Evolutionary conservation across 495 filamentous ascomycete genomes (phyloP), one percentile per base, ranked within the genome.

Genomic region (Penicillium turbatum): DNA sequence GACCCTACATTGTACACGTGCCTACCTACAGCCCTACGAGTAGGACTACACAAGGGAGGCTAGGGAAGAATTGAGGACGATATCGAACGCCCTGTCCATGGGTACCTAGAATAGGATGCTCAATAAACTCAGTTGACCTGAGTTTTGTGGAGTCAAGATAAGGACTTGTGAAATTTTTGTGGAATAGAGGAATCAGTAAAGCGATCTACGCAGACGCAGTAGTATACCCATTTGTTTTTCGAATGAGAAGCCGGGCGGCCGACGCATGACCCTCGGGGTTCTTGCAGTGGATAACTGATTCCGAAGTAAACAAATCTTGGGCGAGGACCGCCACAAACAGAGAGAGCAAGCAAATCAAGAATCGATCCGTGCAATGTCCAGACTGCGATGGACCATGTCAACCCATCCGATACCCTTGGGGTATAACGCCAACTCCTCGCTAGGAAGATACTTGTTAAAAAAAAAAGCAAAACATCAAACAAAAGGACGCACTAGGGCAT

Each of bases 31-130:
- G n/a, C n/a, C n/a, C n/a, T n/a, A n/a, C n/a, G n/a, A n/a, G n/a
- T n/a, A n/a, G n/a, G n/a, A n/a, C n/a, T n/a, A n/a, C n/a, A n/a
- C n/a, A n/a, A n/a, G n/a, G 26, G 24, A 9, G 49, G 50, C 55
- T 50, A 51, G 45, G 45, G 40, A 57, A 41, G 19, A 5, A 43
- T 51, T 9, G 21, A 57, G 41, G 8, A 31, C 12, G 55, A 57
- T 53, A 54, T 58, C 31, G 48, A 61, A 51, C 48, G 43, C 43
- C 34, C 27, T 59, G 37, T n/a, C n/a, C n/a, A n/a, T n/a, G n/a
- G n/a, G n/a, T n/a, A n/a, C n/a, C n/a, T 27, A 42, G 48, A 29
- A 51, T 37, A 45, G 49, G 16, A 8, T 38, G 2, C 16, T 32
- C 29, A 10, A 44, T 26, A 34, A 12, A 13, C 16, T 10, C 30